Percentiles rank a stretch among this genome's conserved stretches.
Conservation (phyloP, 1,284 basidiomycete genomes). For the Pholiota adiposa region DNA sequence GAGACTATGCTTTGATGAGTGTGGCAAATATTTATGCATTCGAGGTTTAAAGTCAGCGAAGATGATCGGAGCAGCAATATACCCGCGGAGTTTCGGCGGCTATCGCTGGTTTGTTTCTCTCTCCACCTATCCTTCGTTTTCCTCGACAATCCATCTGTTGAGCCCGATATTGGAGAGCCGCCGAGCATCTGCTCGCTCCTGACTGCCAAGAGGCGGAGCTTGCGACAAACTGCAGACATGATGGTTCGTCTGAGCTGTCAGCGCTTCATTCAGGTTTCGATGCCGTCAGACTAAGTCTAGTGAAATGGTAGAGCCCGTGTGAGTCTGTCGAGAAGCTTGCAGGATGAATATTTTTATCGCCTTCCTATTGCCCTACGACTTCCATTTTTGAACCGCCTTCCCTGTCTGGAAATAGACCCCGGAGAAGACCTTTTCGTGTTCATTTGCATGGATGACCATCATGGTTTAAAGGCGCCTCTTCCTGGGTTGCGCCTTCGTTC, state of each 20-base stretch:
- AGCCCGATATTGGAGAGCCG: not conserved
- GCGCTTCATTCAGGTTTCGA: constrained; percentile 22
- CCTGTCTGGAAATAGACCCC: constrained; percentile 50
- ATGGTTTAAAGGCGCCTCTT: constrained; percentile 49
- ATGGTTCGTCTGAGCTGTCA: constrained; percentile 22
- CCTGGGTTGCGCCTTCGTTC: constrained; percentile 39
- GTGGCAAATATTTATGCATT: constrained; percentile 26
- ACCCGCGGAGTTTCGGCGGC: constrained; percentile 35
- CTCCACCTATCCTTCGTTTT: not conserved
- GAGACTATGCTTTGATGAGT: constrained; percentile 23
- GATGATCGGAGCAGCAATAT: constrained; percentile 31
- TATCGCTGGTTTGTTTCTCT: constrained; percentile 13
- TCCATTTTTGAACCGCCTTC: constrained; percentile 46
- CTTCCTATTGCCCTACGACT: constrained; percentile 36
- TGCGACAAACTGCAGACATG: constrained; percentile 15
- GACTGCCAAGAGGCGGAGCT: not conserved
- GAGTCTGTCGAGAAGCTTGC: constrained; percentile 40
- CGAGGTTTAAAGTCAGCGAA: constrained; percentile 32
- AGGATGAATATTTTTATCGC: constrained; percentile 36
- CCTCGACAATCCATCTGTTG: not conserved
- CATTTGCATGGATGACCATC: constrained; percentile 44
- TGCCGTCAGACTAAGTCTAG: constrained; percentile 26
- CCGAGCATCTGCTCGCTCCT: not conserved
- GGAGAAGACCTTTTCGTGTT: constrained; percentile 45
- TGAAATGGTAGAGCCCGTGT: constrained; percentile 35